These are phyloP conservation scores for Phytophthora litchii DNA, from an alignment of 352 stramenopile species.

Conservation along the genomic window DNA sequence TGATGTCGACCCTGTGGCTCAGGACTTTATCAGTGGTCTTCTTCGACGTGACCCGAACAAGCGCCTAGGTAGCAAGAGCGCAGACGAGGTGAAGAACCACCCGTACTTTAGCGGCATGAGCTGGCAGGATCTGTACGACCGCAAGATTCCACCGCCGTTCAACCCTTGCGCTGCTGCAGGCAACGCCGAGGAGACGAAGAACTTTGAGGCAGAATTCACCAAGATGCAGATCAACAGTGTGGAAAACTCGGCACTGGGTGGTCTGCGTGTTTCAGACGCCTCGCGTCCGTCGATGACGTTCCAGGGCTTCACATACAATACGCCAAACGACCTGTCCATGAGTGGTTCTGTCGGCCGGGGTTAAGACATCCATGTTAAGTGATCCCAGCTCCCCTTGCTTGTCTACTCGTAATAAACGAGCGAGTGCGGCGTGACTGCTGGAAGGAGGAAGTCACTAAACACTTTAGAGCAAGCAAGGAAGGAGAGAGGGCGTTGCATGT, in stretches of 20 bases:
- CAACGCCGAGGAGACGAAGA: constrained; percentile 81
- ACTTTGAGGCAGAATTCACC: constrained; percentile 92
- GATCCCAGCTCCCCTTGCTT: constrained; percentile 12
- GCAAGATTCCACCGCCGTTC: constrained; percentile 84
- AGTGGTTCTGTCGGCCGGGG: constrained; percentile 61
- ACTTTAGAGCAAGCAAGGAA: constrained; percentile 9
- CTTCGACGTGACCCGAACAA: constrained; percentile 83
- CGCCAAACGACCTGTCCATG: constrained; percentile 87
- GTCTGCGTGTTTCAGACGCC: constrained; percentile 72
- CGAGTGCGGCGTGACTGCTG: constrained; percentile 17
- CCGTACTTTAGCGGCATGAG: constrained; percentile 84
- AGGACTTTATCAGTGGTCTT: constrained; percentile 83
- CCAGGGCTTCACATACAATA: constrained; percentile 91
- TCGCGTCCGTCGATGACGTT: constrained; percentile 89
- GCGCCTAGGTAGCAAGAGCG: constrained; percentile 75
- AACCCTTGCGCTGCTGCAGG: constrained; percentile 75
- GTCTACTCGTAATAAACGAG: constrained; percentile 20
- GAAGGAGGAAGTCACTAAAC: constrained; percentile 25
- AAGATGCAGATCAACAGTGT: constrained; percentile 91
- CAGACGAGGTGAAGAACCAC: constrained; percentile 87
- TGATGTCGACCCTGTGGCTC: constrained; percentile 71
- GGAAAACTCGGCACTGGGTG: constrained; percentile 68
- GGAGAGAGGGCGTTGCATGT: constrained; percentile 26
- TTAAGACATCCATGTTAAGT: constrained; percentile 39
- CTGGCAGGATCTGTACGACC: constrained; percentile 84